A percentile compares a stretch with the other conserved stretches of the same genome.
Conservation (phyloP, 495 filamentous ascomycete species). For the Xylaria acuta region DNA sequence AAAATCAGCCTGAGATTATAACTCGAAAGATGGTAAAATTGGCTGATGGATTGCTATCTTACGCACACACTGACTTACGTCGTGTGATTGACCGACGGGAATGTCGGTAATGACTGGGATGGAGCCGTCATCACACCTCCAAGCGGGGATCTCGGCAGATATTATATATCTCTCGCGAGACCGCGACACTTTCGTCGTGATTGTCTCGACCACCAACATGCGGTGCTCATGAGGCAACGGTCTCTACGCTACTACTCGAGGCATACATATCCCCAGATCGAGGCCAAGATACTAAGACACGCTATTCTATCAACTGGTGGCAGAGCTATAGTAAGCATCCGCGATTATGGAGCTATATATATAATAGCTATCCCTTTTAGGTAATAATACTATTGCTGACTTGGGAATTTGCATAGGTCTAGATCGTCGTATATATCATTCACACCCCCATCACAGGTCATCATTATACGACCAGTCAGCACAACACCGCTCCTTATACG, state of each 20-base stretch:
- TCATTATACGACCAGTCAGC: background rate
- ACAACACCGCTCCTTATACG: background rate
- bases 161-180: background rate
- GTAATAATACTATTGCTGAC: background rate
- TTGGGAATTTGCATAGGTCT: background rate
- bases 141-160: constrained; percentile 22
- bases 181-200: background rate
- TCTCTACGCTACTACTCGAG: background rate
- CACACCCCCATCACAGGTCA: background rate
- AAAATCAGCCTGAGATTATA: background rate
- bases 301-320: background rate
- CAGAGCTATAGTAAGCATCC: background rate
- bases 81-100: background rate
- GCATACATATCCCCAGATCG: background rate
- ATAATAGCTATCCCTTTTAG: background rate
- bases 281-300: background rate
- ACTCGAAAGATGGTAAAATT: background rate
- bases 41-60: background rate
- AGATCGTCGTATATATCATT: background rate
- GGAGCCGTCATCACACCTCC: background rate
- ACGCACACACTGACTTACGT: background rate
- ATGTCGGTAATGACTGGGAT: background rate
- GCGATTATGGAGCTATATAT: background rate
- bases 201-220: background rate
- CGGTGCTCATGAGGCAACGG: too few relatives aligned